Evolutionary conservation across 164 flowering plant species (phyloP), one percentile per base, ranked within the genome.

Genomic region (Aristolochia fimbriata): DNA sequence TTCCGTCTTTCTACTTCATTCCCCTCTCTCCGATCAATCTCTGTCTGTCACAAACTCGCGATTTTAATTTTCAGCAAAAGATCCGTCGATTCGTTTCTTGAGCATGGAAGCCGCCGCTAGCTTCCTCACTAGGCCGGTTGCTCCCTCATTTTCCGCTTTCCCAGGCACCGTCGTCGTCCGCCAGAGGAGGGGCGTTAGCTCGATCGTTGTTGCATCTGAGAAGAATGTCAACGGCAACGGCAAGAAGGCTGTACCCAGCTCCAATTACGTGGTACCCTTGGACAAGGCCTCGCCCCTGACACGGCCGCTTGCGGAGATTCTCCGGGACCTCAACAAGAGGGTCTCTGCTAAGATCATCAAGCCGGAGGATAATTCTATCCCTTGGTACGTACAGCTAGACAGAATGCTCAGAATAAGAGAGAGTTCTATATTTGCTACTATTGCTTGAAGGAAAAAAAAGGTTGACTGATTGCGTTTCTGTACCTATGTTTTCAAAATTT

Each of bases 241-340:
- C 25, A 55, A 59, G 55, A 45, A 57, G 20, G 69, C 66, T 1
- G 82, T 78, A 12, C 77, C 86, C 25, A 83, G 75, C 59, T 71
- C 84, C 2, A 91, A 91, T 61, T 91, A 91, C 51, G 93, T 91
- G 72, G 97, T 91, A 22, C 97, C 97, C 15, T 62, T 87, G 17
- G 93, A 87, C 70, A 79, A 75, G n/a, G 69, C 64, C 16, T 68
- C 87, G 16, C 82, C 80, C 67, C 76, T 91, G 54, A 84, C 86
- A 13, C 80, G 97, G 3, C 97, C 97, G 13, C 79, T 91, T 0
- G 82, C 71, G 6, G 92, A 91, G 83, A 87, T 85, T 67, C 81
- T 91, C 25, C 77, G 98, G 51, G 98, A 91, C 72, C 91, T 91
- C 59, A 91, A 91, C 76, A 88, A 88, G 83, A 76, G 80, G 76